Conservation (phyloP, 345 rosid species). For the Salix caprea region DNA sequence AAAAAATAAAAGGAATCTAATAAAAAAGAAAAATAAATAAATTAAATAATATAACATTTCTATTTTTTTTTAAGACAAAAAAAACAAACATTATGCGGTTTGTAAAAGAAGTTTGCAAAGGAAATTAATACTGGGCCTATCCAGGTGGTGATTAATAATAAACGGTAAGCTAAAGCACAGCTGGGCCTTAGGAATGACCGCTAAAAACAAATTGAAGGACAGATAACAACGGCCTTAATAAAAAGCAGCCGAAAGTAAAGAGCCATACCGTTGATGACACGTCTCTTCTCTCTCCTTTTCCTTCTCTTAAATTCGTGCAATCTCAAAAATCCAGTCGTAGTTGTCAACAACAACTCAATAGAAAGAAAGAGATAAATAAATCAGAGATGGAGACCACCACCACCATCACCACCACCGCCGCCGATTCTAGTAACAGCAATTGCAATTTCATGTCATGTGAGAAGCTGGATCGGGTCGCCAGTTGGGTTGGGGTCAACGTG, state of each 20-base stretch:
- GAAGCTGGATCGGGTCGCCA: conserved; percentile 55
- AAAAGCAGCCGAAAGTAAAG: not conserved
- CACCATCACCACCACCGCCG: not conserved
- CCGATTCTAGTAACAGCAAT: not conserved
- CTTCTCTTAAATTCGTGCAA: too few relatives aligned
- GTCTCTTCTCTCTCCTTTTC: too few relatives aligned
- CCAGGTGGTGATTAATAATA: too few relatives aligned
- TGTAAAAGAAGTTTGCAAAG: too few relatives aligned
- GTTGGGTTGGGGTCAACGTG: conserved; percentile 57
- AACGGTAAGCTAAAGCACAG: too few relatives aligned
- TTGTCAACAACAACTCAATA: not conserved
- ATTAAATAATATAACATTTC: too few relatives aligned
- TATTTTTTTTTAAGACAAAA: too few relatives aligned
- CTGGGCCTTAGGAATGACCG: not conserved
- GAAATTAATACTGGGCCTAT: too few relatives aligned
- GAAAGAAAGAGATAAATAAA: not conserved
- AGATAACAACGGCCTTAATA: not conserved
- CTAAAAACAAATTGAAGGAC: not conserved
- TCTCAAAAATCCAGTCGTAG: not conserved
- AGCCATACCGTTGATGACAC: not conserved
- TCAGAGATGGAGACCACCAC: conserved; percentile 3
- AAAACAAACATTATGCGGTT: too few relatives aligned
- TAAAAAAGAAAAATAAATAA: too few relatives aligned
- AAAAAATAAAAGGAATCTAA: too few relatives aligned
- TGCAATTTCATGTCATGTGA: conserved; percentile 55